phyloP scores from a whole-genome alignment of 2,329 filamentous ascomycete species.

The Cladosporium oxysporum region DNA sequence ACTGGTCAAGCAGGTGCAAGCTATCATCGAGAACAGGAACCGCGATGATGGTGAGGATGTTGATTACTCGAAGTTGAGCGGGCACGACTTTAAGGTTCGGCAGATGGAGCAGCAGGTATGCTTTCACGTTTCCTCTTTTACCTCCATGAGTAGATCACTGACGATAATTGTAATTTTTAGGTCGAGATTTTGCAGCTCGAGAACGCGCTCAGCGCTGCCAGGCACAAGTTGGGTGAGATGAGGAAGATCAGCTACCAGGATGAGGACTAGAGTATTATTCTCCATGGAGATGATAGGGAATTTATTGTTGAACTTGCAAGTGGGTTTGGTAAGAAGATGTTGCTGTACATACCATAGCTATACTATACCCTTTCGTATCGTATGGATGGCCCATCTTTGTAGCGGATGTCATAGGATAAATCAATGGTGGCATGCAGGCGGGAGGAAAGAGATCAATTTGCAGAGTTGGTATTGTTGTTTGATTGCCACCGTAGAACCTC shows the following conservation, averaged over 20 bases:
- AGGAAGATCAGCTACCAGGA: slow-evolving; percentile 94
- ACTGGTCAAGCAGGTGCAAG: slow-evolving; percentile 89
- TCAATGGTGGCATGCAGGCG: too few species aligned
- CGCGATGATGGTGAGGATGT: slow-evolving; percentile 75
- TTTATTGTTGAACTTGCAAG: not conserved
- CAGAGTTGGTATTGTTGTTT: too few species aligned
- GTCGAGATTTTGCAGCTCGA: slow-evolving; percentile 97
- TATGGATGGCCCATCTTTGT: not conserved
- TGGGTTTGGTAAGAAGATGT: not conserved
- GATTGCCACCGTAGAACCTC: too few species aligned
- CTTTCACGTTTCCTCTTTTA: slow-evolving; percentile 26
- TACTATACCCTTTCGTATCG: slow-evolving; percentile 2
- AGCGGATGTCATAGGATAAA: too few species aligned
- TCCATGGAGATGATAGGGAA: not conserved
- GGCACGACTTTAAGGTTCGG: slow-evolving; percentile 95
- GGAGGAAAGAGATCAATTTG: too few species aligned
- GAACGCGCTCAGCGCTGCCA: slow-evolving; percentile 76
- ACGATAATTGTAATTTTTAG: slow-evolving; percentile 48
- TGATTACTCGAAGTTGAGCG: slow-evolving; percentile 84
- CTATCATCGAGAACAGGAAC: slow-evolving; percentile 85
- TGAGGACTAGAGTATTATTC: slow-evolving; percentile 47
- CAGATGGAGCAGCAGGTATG: slow-evolving; percentile 99
- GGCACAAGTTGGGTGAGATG: slow-evolving; percentile 91
- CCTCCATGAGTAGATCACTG: not conserved
- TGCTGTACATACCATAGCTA: slow-evolving; percentile 3